A percentile compares a stretch with the other conserved stretches of the same genome.
These are phyloP conservation scores for Claviceps sp. DNA, from an alignment of 2,329 filamentous ascomycete genomes.

Conservation along the genomic window DNA sequence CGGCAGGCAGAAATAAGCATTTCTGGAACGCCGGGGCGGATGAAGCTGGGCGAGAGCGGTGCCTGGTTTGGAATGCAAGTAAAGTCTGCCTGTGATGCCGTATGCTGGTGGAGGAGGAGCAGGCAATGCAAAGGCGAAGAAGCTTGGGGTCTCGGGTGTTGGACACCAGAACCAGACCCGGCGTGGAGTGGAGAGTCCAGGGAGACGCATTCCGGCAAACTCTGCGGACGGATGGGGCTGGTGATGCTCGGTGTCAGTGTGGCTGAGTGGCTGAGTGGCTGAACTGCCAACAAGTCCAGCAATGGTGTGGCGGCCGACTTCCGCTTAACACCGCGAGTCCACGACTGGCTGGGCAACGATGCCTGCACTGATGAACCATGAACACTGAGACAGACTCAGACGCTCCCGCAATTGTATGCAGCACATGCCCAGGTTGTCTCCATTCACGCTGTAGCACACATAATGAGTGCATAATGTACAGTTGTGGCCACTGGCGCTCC, in stretches of 20 bases:
- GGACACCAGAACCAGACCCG: background rate
- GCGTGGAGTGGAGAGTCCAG: background rate
- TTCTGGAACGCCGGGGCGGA: conserved; percentile 5
- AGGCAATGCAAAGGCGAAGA: conserved; percentile 3
- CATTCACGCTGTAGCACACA: too few species aligned
- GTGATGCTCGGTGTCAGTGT: background rate
- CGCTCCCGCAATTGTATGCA: too few species aligned
- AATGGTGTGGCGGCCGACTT: too few species aligned
- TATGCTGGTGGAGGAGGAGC: conserved; percentile 3
- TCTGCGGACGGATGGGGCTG: conserved; percentile 9
- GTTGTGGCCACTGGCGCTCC: too few species aligned
- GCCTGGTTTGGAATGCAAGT: conserved; percentile 1
- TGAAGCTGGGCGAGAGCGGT: background rate
- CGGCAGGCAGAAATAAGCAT: conserved; percentile 10
- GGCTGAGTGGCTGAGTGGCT: background rate
- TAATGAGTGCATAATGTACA: too few species aligned
- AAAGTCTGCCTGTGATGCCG: conserved; percentile 5
- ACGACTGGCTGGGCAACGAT: too few species aligned
- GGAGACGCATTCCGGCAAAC: conserved; percentile 6
- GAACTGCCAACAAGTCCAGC: background rate
- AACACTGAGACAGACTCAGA: too few species aligned
- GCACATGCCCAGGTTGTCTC: too few species aligned
- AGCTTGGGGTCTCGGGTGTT: conserved; percentile 3
- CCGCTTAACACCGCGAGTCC: too few species aligned
- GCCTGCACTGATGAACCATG: too few species aligned